A percentile compares a stretch with the other conserved stretches of the same genome.
phyloP scores from a whole-genome alignment of 345 rosid genomes.

The Murraya koenigii region DNA sequence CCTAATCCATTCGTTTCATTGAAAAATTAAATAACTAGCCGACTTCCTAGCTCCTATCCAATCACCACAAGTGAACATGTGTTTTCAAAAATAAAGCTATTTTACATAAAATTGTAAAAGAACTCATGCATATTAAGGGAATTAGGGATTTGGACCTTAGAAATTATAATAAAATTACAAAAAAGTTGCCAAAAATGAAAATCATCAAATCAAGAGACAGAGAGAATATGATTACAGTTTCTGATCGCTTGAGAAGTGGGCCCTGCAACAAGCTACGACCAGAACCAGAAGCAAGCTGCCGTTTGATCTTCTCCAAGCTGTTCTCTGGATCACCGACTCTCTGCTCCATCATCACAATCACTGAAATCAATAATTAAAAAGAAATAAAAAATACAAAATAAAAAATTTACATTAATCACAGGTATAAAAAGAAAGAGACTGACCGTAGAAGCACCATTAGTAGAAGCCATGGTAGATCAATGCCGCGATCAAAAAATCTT shows the following conservation, averaged over 20 bases:
- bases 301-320: slow-evolving; percentile 95
- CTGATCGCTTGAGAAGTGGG: slow-evolving; percentile 97
- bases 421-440: slow-evolving; percentile 13
- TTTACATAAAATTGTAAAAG: not conserved
- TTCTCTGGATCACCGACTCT: slow-evolving; percentile 55
- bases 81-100: not conserved
- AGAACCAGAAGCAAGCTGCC: slow-evolving; percentile 93
- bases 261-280: slow-evolving; percentile 89
- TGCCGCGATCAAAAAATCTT: slow-evolving; percentile 18
- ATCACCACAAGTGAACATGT: not conserved
- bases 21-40: not conserved
- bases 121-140: not conserved
- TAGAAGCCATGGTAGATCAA: slow-evolving; percentile 63
- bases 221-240: slow-evolving; percentile 54
- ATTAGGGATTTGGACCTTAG: not conserved
- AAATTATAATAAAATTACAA: not conserved
- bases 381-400: not conserved
- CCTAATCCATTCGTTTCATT: not conserved
- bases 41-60: not conserved
- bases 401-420: not conserved
- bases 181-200: not conserved
- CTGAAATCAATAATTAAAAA: not conserved
- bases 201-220: slow-evolving; percentile 4
- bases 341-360: slow-evolving; percentile 32
- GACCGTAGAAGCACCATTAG: slow-evolving; percentile 89